Evolutionary conservation across 495 filamentous ascomycete species (phyloP), one percentile per base, ranked within the genome.

Genomic region (Hapsidospora chrysogenum): DNA sequence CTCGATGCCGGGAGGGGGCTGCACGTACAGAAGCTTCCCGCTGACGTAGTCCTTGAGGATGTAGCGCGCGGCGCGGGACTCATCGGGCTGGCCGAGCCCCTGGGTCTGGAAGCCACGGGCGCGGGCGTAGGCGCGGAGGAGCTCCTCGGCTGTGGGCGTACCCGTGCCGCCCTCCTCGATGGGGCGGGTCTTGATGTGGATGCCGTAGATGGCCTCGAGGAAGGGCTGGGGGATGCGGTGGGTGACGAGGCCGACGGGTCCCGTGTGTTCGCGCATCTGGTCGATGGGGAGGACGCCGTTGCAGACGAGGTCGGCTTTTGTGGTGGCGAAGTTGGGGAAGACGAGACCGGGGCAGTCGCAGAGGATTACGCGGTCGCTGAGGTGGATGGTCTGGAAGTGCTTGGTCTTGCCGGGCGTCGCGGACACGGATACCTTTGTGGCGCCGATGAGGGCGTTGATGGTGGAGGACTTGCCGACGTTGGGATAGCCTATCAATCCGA

Each of bases 401-500:
- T 99, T 99, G 8, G 92, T 99, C 57, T 96, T 99, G 38, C 92
- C 92, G 4, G 92, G 92, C 2, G 92, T 99, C 18, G 87, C 76
- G 26, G 92, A 96, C 27, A 99, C 92, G 2, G 87, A 95, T 3
- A 99, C 92, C 59, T 96, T 96, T 68, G 94, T 96, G 36, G 92
- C 79, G 34, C 92, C 92, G 39, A 95, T 82, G 27, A 99, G 73
- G 9, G 92, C 87, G 60, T 99, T 99, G 66, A 99, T 96, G 6
- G 92, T 99, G 27, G 84, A 93, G 5, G 92, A 96, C 57, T 99
- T 99, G 48, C 92, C 92, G 44, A 96, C 92, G 58, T 99, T 99
- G 41, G 92, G 92, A 61, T 99, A 99, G 20, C 92, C 92, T 35
- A 99, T 89, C 10, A 99, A 68, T 43, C 92, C 92, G 46, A 99